These are phyloP conservation scores for Scheffersomyces coipomensis DNA, from an alignment of 805 yeast species.

Conservation along the genomic window DNA sequence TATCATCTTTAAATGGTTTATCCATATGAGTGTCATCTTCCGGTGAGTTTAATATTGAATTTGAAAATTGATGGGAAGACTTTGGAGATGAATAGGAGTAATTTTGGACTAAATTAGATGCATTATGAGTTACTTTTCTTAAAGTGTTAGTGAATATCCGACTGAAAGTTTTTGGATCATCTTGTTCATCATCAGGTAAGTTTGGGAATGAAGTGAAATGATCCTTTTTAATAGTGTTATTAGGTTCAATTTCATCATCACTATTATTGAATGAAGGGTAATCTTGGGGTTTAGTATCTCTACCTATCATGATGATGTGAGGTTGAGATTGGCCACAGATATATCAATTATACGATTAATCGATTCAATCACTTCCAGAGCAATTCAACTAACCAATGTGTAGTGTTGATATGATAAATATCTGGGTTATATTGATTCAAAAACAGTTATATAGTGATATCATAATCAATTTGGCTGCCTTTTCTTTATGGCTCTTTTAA, in stretches of 20 bases:
- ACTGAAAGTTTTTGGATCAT: conserved; percentile 30
- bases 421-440: too few relatives aligned
- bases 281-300: conserved; percentile 1
- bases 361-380: too few relatives aligned
- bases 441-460: too few relatives aligned
- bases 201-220: conserved; percentile 44
- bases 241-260: conserved; percentile 10
- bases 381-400: too few relatives aligned
- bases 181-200: conserved; percentile 41
- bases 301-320: background rate
- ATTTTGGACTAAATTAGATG: conserved; percentile 32
- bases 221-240: conserved; percentile 4
- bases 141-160: conserved; percentile 36
- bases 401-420: too few relatives aligned
- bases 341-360: too few relatives aligned
- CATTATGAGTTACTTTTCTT: conserved; percentile 42
- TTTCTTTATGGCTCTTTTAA: too few relatives aligned
- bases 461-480: too few relatives aligned
- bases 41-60: background rate
- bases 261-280: conserved; percentile 9
- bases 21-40: background rate
- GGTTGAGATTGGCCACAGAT: background rate
- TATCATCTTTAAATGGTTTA: background rate
- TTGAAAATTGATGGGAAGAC: background rate
- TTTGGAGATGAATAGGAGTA: conserved; percentile 9